These are phyloP conservation scores for Candida easanensis DNA, from an alignment of 805 yeast species.

Conservation along the genomic window DNA sequence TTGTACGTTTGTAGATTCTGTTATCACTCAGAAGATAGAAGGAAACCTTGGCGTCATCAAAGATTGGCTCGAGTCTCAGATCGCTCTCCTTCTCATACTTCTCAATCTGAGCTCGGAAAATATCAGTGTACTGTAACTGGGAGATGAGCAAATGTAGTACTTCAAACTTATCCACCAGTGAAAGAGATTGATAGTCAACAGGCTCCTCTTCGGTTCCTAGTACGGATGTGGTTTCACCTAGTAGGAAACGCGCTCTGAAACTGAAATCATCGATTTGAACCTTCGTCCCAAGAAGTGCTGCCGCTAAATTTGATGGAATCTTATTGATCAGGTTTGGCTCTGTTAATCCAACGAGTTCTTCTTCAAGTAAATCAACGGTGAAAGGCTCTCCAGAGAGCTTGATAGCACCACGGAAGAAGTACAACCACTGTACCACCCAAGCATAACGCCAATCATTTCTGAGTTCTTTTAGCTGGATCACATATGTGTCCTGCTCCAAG, in stretches of 20 bases:
- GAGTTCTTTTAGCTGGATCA: constrained; percentile 28
- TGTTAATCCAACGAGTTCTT: constrained; percentile 49
- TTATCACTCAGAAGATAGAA: constrained; percentile 47
- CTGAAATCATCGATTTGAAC: constrained; percentile 26
- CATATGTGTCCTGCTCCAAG: constrained; percentile 38
- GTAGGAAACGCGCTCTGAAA: constrained; percentile 24
- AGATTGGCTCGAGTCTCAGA: constrained; percentile 32
- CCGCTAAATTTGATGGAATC: constrained; percentile 33
- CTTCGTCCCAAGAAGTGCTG: constrained; percentile 22
- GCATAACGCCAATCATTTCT: constrained; percentile 38
- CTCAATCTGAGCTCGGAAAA: constrained; percentile 48
- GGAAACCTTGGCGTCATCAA: constrained; percentile 20
- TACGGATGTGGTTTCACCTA: constrained; percentile 23
- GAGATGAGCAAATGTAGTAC: constrained; percentile 43
- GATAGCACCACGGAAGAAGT: constrained; percentile 48
- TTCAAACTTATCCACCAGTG: constrained; percentile 46
- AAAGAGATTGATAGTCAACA: constrained; percentile 38
- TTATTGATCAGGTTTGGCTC: constrained; percentile 42
- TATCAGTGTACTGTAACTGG: constrained; percentile 40
- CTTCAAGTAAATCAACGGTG: constrained; percentile 55
- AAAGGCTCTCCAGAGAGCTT: constrained; percentile 50
- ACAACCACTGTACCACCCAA: constrained; percentile 53
- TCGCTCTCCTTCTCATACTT: constrained; percentile 30
- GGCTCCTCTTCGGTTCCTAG: constrained; percentile 27
- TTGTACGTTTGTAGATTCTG: constrained; percentile 44